Evolutionary conservation across 129 eudicot genomes (phyloP), one percentile per base, ranked within the genome.

Genomic region (Lactuca saligna): DNA sequence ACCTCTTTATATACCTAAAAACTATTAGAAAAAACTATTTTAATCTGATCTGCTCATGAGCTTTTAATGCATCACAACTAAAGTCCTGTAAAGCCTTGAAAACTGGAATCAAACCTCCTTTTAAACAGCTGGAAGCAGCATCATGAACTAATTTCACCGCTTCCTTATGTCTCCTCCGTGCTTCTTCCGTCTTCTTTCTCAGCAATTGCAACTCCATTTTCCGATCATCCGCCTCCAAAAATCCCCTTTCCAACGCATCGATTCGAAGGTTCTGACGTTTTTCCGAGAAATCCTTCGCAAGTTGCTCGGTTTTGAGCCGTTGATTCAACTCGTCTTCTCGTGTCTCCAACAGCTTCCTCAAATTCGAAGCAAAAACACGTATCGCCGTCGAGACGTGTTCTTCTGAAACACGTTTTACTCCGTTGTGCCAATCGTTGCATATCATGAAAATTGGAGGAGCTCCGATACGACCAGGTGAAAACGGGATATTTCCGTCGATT

Each of bases 61-160:
- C 97, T 80, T 83, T 83, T 17, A 86, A 59, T 46, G 95, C 87
- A 59, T 83, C 88, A 5, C 79, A 79, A 0, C 92, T 87, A 74
- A 93, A 93, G 32, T 35, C 90, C 80, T 87, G 90, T 78, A 87
- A 75, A 32, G 99, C 95, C 87, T 87, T 87, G 51, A 93, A 93
- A 34, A 93, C 90, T 10, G 99, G 99, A 53, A 87, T 85, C 20
- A 93, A 80, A 69, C 97, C 97, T 12, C 97, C 90, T 78, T 93
- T 89, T 74, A 93, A 75, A 70, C 90, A 87, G 44, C 85, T 82
- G 6, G 96, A 88, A 69, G 90, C 91, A 8, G 88, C 91, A 48
- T 79, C 86, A 17, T 87, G 75, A 72, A 93, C 99, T 13, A 87
- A 78, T 71, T 85, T 93, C 63, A 89, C 77, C 12, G 97, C 97